phyloP scores from a whole-genome alignment of 2,329 filamentous ascomycete genomes.

The Escovopsis weberi region DNA sequence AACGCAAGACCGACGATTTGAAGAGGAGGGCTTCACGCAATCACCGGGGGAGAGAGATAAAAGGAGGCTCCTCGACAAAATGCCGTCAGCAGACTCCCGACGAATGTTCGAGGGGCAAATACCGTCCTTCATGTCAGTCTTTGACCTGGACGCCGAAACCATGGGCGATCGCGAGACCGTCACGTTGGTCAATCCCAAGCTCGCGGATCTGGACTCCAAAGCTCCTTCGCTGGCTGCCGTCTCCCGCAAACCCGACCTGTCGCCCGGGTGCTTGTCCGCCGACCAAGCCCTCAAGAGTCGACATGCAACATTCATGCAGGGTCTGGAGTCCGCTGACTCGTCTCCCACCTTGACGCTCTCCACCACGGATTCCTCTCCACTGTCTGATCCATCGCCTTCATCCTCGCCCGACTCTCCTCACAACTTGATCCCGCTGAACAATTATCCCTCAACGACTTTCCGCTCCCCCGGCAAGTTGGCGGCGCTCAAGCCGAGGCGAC shows the following conservation, averaged over 20 bases:
- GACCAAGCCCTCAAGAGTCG: constrained; percentile 52
- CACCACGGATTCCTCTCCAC: constrained; percentile 78
- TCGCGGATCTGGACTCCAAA: constrained; percentile 32
- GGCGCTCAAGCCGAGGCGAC: constrained; percentile 24
- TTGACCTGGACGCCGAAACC: constrained; percentile 46
- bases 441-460: constrained; percentile 49
- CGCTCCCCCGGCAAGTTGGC: constrained; percentile 27
- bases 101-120: constrained; percentile 55
- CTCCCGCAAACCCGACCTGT: constrained; percentile 22
- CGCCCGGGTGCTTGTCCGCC: constrained; percentile 25
- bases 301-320: constrained; percentile 64
- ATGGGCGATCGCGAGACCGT: constrained; percentile 39
- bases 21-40: background rate
- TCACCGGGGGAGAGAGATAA: background rate
- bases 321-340: constrained; percentile 76
- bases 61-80: constrained; percentile 20
- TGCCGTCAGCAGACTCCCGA: constrained; percentile 47
- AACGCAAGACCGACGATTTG: background rate
- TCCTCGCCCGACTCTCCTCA: constrained; percentile 84
- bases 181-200: constrained; percentile 38
- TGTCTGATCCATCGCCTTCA: constrained; percentile 81
- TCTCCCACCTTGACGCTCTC: constrained; percentile 91
- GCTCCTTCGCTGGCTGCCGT: constrained; percentile 23
- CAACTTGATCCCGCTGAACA: constrained; percentile 55
- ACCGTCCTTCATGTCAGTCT: constrained; percentile 64